phyloP scores from a whole-genome alignment of 371 early-diverging fungal genomes.

The Enterocytospora artemiae region DNA sequence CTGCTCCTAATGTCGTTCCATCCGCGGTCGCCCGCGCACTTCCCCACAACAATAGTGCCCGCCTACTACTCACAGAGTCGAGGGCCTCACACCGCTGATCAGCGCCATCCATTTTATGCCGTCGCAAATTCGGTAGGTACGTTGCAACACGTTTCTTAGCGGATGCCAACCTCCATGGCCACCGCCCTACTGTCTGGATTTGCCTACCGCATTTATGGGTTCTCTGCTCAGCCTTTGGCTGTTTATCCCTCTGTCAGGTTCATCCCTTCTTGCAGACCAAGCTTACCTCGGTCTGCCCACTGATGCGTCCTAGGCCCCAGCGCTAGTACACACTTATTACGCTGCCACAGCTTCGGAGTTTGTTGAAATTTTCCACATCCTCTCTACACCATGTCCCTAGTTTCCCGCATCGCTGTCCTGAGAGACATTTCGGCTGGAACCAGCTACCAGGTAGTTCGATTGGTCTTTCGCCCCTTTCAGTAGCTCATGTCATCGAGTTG shows the following conservation, averaged over 20 bases:
- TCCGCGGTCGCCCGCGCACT: slow-evolving; percentile 14
- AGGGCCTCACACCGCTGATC: slow-evolving; percentile 10
- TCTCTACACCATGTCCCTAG: slow-evolving; percentile 9
- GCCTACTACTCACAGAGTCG: slow-evolving; percentile 7
- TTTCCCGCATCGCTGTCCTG: slow-evolving; percentile 32
- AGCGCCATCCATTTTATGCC: slow-evolving; percentile 34
- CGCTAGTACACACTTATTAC: not conserved
- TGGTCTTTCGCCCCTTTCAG: slow-evolving; percentile 44
- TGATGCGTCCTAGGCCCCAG: not conserved
- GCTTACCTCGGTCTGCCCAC: slow-evolving; percentile 37
- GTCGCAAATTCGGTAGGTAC: slow-evolving; percentile 35
- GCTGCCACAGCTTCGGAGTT: slow-evolving; percentile 15
- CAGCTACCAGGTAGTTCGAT: slow-evolving; percentile 45
- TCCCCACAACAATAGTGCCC: slow-evolving; percentile 9
- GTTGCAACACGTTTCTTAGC: slow-evolving; percentile 47
- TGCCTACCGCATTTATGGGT: slow-evolving; percentile 11
- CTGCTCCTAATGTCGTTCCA: slow-evolving; percentile 19
- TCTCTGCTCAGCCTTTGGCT: not conserved
- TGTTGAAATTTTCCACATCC: slow-evolving; percentile 4
- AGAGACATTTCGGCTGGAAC: slow-evolving; percentile 42
- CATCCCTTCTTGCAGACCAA: slow-evolving; percentile 24
- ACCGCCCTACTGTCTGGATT: slow-evolving; percentile 41
- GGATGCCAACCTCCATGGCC: slow-evolving; percentile 46
- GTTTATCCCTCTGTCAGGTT: slow-evolving; percentile 17
- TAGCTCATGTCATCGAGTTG: slow-evolving; percentile 32